phyloP scores from a whole-genome alignment of 2,329 filamentous ascomycete species.

The Penicillium sp. region DNA sequence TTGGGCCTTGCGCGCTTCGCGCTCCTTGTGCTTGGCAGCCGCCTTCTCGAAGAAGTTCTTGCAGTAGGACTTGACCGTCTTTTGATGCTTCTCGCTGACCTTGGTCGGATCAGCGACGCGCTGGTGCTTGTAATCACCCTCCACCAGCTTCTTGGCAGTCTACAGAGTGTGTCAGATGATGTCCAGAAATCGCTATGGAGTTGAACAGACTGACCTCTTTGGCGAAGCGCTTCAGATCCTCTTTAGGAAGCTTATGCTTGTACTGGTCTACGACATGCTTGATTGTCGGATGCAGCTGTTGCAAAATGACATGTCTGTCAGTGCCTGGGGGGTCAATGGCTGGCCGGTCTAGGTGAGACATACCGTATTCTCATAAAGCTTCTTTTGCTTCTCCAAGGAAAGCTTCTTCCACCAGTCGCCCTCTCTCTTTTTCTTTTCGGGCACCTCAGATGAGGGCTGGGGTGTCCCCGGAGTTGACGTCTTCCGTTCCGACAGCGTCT shows the following conservation, averaged over 20 bases:
- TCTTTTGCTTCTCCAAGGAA: slow-evolving; percentile 75
- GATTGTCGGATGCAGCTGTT: slow-evolving; percentile 73
- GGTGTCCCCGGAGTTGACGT: slow-evolving; percentile 59
- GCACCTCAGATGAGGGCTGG: slow-evolving; percentile 49
- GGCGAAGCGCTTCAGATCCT: slow-evolving; percentile 60
- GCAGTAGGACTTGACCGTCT: slow-evolving; percentile 76
- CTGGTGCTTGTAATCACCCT: slow-evolving; percentile 83
- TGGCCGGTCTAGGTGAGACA: slow-evolving; percentile 29
- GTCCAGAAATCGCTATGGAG: neutral
- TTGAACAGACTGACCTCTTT: slow-evolving; percentile 49
- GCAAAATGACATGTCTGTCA: slow-evolving; percentile 11
- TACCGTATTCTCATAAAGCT: slow-evolving; percentile 89
- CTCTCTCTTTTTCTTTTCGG: slow-evolving; percentile 41
- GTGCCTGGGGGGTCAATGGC: neutral
- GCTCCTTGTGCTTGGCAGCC: slow-evolving; percentile 64
- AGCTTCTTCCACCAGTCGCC: slow-evolving; percentile 47
- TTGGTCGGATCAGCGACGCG: slow-evolving; percentile 77
- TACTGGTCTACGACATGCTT: slow-evolving; percentile 84
- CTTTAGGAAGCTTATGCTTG: slow-evolving; percentile 76
- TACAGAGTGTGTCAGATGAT: slow-evolving; percentile 17
- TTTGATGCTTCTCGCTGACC: slow-evolving; percentile 70
- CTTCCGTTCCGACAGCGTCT: slow-evolving; percentile 47
- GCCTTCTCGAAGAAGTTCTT: slow-evolving; percentile 84
- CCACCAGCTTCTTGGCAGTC: slow-evolving; percentile 80
- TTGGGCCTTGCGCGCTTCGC: slow-evolving; percentile 58